phyloP scores from a whole-genome alignment of 179 eudicot genomes.

The Carnegiea gigantea region DNA sequence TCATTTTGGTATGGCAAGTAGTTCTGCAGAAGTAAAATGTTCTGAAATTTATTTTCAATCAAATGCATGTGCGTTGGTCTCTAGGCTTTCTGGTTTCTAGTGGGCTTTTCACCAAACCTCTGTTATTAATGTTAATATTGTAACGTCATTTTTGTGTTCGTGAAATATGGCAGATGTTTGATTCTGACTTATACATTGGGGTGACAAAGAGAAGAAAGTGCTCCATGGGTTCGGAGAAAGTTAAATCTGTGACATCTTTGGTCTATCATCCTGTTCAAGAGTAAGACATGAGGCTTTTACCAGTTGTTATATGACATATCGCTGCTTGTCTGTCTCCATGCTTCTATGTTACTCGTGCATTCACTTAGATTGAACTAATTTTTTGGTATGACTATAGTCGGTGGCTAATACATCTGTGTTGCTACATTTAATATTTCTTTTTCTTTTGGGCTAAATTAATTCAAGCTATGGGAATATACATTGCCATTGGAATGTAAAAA shows the following conservation, averaged over 20 bases:
- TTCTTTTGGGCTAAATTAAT: neutral
- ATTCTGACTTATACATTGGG: conserved; percentile 59
- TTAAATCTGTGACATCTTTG: conserved; percentile 48
- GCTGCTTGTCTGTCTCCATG: neutral
- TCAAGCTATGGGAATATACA: no score
- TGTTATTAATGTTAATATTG: neutral
- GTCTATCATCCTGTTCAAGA: conserved; percentile 63
- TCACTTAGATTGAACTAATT: no score
- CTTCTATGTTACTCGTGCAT: neutral
- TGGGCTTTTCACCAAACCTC: neutral
- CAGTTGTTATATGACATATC: neutral
- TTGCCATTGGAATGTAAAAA: neutral
- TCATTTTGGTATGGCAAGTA: no score
- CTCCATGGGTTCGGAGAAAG: conserved; percentile 54
- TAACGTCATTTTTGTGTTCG: neutral
- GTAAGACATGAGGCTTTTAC: conserved; percentile 42
- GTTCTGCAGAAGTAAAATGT: no score
- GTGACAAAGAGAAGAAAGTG: conserved; percentile 77
- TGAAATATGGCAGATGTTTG: conserved; percentile 46
- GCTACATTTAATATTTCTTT: no score
- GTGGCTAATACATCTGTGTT: neutral
- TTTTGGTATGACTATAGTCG: no score
- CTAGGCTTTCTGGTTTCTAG: neutral
- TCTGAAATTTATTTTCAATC: no score
- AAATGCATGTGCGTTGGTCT: neutral